Evolutionary conservation across 441 rosid genomes (phyloP).

Genomic region (Croton laevigatus): DNA sequence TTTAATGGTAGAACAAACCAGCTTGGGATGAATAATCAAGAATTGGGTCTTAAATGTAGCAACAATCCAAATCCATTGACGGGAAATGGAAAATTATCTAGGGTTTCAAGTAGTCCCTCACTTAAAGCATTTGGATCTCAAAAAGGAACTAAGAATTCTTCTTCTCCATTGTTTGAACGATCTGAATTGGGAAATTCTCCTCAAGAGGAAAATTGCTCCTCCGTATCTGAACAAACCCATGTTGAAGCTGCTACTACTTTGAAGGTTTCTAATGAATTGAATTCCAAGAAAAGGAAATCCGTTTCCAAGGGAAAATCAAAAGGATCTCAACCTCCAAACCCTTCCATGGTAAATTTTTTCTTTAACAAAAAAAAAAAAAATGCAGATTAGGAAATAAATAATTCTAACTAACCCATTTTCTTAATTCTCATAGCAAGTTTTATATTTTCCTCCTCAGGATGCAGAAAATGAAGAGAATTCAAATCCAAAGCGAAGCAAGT

Average conservation of each 20-base stretch:
- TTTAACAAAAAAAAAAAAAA: too few relatives aligned
- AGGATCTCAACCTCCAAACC: conserved; percentile 32
- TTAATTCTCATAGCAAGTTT: neutral
- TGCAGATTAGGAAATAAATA: neutral
- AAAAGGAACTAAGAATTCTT: conserved; percentile 27
- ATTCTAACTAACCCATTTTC: neutral
- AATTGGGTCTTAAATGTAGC: conserved; percentile 18
- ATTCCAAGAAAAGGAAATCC: conserved; percentile 68
- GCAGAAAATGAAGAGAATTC: conserved; percentile 41
- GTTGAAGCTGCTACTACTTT: conserved; percentile 22
- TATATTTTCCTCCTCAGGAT: conserved; percentile 32
- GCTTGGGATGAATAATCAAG: conserved; percentile 28
- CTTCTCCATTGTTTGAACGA: conserved; percentile 31
- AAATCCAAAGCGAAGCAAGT: conserved; percentile 43
- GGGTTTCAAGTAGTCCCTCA: conserved; percentile 40
- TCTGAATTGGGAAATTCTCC: conserved; percentile 41
- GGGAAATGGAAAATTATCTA: conserved; percentile 37
- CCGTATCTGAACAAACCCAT: conserved; percentile 47
- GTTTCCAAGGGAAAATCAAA: conserved; percentile 49
- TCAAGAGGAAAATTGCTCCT: conserved; percentile 41
- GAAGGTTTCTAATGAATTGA: conserved; percentile 30
- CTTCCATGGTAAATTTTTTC: conserved; percentile 33
- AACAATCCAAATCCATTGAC: conserved; percentile 13
- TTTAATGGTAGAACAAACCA: conserved; percentile 53
- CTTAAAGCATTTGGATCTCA: conserved; percentile 42